Evolutionary conservation across 306 rosid genomes (phyloP), one percentile per base, ranked within the genome.

Genomic region (Fragaria iinumae): DNA sequence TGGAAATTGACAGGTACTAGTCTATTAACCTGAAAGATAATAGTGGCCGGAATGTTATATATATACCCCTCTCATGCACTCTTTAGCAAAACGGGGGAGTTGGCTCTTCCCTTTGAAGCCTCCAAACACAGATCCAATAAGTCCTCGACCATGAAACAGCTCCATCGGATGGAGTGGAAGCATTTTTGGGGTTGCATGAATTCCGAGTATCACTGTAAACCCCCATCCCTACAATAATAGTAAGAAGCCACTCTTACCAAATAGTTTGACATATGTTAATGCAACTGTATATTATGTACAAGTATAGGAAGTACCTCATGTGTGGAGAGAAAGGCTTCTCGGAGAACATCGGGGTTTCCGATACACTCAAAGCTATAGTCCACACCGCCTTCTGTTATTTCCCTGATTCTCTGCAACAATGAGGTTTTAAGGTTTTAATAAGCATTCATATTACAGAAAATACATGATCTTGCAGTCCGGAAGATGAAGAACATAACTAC

Each of bases 121-220:
- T 81, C 98, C 98, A 73, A 93, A 93, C 11, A 89, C 32, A 0
- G 91, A 89, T 52, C 81, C 94, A 8, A 73, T 67, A 1, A 93
- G 80, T 21, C 63, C 66, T 45, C 98, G 87, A 29, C 98, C 98
- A 23, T 2, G 3, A n/a, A 93, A 89, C 71, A 93, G 75, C 77
- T 93, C 96, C 98, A 93, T 93, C 47, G 98, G 94, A 53, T 93
- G 98, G 21, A 93, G 73, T 4, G 94, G 94, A 41, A 93, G 88
- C 87, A 84, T 63, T 20, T 36, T 80, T 56, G 98, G 96, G 47
- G 86, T 60, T 65, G 85, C 0, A 71, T 89, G 98, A 66, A 90
- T 81, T 72, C 98, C 98, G 83, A 93, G 32, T 4, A 91, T n/a
- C 71, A 89, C 93, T 3, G 91, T 85, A 56, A 83, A 80, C 44